Percentiles rank a stretch among this genome's conserved stretches.
phyloP scores from a whole-genome alignment of 805 yeast genomes.

The Candida taoyuanica region DNA sequence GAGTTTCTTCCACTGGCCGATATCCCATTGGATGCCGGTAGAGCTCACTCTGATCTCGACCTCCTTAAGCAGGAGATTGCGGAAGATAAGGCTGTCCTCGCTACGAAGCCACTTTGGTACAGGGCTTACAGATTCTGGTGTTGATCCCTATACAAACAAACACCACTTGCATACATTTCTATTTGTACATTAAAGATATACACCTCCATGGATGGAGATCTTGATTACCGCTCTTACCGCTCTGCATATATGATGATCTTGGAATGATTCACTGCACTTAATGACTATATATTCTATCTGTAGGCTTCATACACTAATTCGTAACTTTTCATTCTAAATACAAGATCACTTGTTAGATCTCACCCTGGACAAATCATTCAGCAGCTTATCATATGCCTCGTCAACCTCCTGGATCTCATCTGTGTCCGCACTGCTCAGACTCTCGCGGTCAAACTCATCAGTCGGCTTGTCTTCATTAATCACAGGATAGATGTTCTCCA shows the following conservation, averaged over 20 bases:
- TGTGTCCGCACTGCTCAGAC: conserved; percentile 10
- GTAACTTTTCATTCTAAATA: not conserved
- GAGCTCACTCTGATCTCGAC: conserved; percentile 56
- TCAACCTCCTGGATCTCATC: conserved; percentile 44
- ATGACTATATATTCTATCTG: too few species aligned
- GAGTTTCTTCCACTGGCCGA: conserved; percentile 40
- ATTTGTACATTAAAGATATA: too few species aligned
- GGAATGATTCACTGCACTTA: conserved; percentile 5
- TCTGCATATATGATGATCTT: conserved; percentile 4
- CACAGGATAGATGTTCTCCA: conserved; percentile 44
- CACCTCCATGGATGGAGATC: not conserved
- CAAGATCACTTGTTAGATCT: conserved; percentile 42
- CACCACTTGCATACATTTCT: too few species aligned
- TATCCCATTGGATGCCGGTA: conserved; percentile 60
- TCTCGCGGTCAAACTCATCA: conserved; percentile 5
- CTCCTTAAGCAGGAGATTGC: conserved; percentile 50
- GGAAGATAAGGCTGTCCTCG: conserved; percentile 50
- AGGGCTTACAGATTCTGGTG: conserved; percentile 55
- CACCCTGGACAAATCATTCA: conserved; percentile 63
- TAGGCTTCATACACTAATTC: too few species aligned
- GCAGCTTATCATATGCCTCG: conserved; percentile 66
- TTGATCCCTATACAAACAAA: too few species aligned
- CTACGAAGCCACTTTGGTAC: conserved; percentile 40
- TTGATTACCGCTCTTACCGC: not conserved
- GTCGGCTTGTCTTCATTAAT: conserved; percentile 14